Conservation (phyloP, 2,329 filamentous ascomycete species). For the Zymoseptoria tritici region DNA sequence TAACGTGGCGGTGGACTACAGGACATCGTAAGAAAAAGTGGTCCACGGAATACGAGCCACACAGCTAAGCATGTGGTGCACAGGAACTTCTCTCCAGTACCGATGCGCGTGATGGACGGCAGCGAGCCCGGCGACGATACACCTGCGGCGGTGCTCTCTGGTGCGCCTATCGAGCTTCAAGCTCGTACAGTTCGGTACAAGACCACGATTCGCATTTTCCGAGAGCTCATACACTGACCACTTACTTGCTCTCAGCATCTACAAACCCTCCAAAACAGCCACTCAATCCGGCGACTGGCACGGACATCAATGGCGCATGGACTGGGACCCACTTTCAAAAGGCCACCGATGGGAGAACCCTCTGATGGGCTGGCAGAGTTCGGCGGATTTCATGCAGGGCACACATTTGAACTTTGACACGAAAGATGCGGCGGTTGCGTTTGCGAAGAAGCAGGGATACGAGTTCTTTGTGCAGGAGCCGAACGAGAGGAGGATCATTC, state of each 20-base stretch:
- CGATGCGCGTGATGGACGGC: slow-evolving; percentile 82
- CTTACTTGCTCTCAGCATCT: slow-evolving; percentile 58
- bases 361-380: slow-evolving; percentile 97
- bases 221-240: background rate
- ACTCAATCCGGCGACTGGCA: slow-evolving; percentile 91
- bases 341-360: slow-evolving; percentile 98
- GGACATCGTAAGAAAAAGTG: slow-evolving; percentile 65
- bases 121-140: slow-evolving; percentile 70
- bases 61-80: slow-evolving; percentile 2
- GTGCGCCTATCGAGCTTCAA: slow-evolving; percentile 88
- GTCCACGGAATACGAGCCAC: background rate
- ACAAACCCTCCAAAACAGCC: slow-evolving; percentile 82
- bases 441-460: slow-evolving; percentile 98
- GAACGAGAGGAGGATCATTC: slow-evolving; percentile 73
- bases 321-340: slow-evolving; percentile 90
- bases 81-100: slow-evolving; percentile 85
- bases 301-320: slow-evolving; percentile 85
- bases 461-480: slow-evolving; percentile 99
- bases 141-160: slow-evolving; percentile 79
- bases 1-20: slow-evolving; percentile 71
- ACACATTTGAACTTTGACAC: slow-evolving; percentile 81
- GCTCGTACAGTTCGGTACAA: slow-evolving; percentile 81
- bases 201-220: slow-evolving; percentile 16
- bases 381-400: slow-evolving; percentile 89
- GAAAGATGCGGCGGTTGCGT: slow-evolving; percentile 90